These are phyloP conservation scores for Glaciozyma martinii DNA, from an alignment of 768 basidiomycete species.

Conservation along the genomic window DNA sequence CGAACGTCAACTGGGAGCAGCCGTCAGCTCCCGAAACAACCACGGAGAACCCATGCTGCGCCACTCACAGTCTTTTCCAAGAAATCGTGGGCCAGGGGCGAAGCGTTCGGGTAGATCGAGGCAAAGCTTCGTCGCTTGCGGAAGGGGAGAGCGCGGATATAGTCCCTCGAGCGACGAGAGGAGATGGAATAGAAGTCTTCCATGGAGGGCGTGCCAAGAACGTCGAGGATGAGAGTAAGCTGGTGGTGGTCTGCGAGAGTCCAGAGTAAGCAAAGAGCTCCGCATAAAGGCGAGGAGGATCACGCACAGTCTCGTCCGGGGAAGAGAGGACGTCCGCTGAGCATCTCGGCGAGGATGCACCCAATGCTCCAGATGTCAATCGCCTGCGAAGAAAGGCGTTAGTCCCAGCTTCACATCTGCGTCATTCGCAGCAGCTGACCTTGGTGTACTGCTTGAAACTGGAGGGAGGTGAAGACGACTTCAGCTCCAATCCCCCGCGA, in stretches of 20 bases:
- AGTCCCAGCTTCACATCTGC: neutral
- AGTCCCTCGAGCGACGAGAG: slow-evolving; percentile 67
- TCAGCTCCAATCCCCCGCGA: neutral
- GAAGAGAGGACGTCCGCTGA: slow-evolving; percentile 82
- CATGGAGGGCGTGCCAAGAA: slow-evolving; percentile 63
- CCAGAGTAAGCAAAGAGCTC: neutral
- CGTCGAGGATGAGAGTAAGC: slow-evolving; percentile 80
- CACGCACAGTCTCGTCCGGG: slow-evolving; percentile 71
- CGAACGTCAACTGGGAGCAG: slow-evolving; percentile 78
- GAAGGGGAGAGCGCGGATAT: slow-evolving; percentile 74
- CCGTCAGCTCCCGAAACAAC: too few relatives aligned
- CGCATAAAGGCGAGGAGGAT: neutral
- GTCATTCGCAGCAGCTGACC: slow-evolving; percentile 16
- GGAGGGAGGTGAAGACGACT: slow-evolving; percentile 9
- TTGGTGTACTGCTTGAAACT: slow-evolving; percentile 46
- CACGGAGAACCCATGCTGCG: too few relatives aligned
- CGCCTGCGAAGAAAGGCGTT: slow-evolving; percentile 43
- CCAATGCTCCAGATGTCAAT: slow-evolving; percentile 79
- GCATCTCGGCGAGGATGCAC: slow-evolving; percentile 83
- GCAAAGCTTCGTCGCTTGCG: slow-evolving; percentile 65
- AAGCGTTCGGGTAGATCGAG: slow-evolving; percentile 64
- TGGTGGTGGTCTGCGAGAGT: slow-evolving; percentile 64
- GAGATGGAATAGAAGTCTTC: slow-evolving; percentile 94
- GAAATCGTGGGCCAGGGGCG: slow-evolving; percentile 42
- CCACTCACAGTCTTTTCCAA: neutral